phyloP scores from a whole-genome alignment of 441 rosid genomes.

The Eutrema salsugineum region DNA sequence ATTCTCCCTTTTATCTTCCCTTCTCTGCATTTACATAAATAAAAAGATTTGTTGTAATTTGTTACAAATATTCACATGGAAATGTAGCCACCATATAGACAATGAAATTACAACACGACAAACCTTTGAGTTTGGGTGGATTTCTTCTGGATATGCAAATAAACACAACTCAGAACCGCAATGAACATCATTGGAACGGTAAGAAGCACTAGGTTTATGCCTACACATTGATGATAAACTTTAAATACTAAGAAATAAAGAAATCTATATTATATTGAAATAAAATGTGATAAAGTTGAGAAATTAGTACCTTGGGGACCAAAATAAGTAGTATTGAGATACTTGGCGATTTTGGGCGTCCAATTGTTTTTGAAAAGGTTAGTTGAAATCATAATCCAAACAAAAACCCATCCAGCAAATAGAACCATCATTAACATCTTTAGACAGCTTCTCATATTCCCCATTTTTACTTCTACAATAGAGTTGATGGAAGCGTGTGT shows the following conservation, averaged over 20 bases:
- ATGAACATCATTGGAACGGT: constrained; percentile 51
- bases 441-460: constrained; percentile 10
- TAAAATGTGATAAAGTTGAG: not conserved
- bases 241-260: not conserved
- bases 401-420: constrained; percentile 41
- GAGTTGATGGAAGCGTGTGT: not conserved
- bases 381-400: constrained; percentile 52
- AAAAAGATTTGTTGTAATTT: not conserved
- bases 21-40: not conserved
- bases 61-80: not conserved
- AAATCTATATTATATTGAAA: not conserved
- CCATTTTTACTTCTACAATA: constrained; percentile 11
- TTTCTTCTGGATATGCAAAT: constrained; percentile 43
- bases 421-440: constrained; percentile 26
- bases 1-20: constrained; percentile 8
- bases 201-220: constrained; percentile 39
- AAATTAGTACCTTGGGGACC: constrained; percentile 27
- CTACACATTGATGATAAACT: constrained; percentile 3
- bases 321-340: constrained; percentile 31
- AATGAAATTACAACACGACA: not conserved
- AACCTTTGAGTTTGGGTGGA: constrained; percentile 21
- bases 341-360: constrained; percentile 27
- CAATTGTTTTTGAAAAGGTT: constrained; percentile 18
- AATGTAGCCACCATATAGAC: not conserved
- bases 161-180: constrained; percentile 46